phyloP scores from a whole-genome alignment of 2,329 filamentous ascomycete species.

The Canariomyces notabilis region DNA sequence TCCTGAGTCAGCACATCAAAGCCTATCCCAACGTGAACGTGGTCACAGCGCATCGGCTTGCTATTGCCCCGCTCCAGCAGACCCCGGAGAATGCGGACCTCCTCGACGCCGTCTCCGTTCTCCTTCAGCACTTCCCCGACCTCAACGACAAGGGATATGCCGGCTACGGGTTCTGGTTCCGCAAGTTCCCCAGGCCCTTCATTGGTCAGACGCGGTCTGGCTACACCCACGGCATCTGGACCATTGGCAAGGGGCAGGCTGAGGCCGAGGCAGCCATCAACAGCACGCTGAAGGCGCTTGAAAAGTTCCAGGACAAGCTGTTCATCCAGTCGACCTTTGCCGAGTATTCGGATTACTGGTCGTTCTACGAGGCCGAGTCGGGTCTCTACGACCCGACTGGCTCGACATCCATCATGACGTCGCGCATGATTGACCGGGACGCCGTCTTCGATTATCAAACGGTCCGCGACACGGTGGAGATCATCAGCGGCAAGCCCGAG shows the following conservation, averaged over 20 bases:
- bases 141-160: conserved; percentile 6
- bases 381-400: conserved; percentile 13
- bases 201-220: conserved; percentile 8
- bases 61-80: conserved; percentile 5
- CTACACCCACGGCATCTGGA: conserved; percentile 13
- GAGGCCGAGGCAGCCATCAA: conserved; percentile 9
- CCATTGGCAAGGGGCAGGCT: conserved; percentile 8
- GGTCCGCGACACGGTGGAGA: conserved; percentile 10
- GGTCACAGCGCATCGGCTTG: conserved; percentile 6
- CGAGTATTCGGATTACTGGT: conserved; percentile 15
- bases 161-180: conserved; percentile 16
- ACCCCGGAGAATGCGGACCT: conserved; percentile 13
- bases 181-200: conserved; percentile 8
- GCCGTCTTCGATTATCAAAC: conserved; percentile 7
- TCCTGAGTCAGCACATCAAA: conserved; percentile 13
- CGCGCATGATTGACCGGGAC: conserved; percentile 5
- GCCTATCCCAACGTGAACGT: conserved; percentile 12
- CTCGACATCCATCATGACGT: conserved; percentile 9
- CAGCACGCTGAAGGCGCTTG: neutral
- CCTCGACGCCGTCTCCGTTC: conserved; percentile 11
- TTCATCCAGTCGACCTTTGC: conserved; percentile 6
- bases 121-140: conserved; percentile 5
- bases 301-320: conserved; percentile 6
- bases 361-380: conserved; percentile 14
- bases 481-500: conserved; percentile 5